These are phyloP conservation scores for Venturia aucupariae DNA, from an alignment of 2,329 filamentous ascomycete genomes.

Conservation along the genomic window DNA sequence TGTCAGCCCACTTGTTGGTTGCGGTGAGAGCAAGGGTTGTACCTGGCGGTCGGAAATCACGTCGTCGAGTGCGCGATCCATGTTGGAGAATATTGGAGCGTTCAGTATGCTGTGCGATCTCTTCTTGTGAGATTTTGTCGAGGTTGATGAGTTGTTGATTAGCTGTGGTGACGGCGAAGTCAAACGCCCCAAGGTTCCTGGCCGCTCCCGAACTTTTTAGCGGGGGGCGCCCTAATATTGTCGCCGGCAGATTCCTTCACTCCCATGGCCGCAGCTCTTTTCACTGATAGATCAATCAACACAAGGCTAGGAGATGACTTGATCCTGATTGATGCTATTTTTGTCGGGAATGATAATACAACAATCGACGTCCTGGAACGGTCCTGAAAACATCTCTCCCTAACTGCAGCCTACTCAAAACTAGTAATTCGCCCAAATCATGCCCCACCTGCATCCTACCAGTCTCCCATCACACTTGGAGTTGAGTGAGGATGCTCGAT, in stretches of 20 bases:
- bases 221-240: background rate
- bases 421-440: background rate
- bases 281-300: too few species aligned
- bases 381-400: background rate
- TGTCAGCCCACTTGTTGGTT: background rate
- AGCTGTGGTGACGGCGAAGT: background rate
- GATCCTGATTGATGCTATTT: too few species aligned
- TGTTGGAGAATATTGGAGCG: conserved; percentile 21
- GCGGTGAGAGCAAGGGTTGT: conserved; percentile 17
- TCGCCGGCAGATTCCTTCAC: too few species aligned
- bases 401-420: background rate
- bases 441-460: background rate
- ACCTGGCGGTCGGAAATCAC: conserved; percentile 54
- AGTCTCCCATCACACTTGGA: background rate
- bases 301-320: too few species aligned
- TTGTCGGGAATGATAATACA: background rate
- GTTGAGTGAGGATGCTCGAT: background rate
- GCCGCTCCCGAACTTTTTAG: background rate
- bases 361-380: background rate
- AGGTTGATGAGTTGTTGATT: background rate
- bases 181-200: background rate
- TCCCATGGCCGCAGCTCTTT: too few species aligned
- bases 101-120: background rate
- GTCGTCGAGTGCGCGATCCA: conserved; percentile 58
- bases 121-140: background rate